Conservation (phyloP, 306 rosid genomes). For the Sesbania bispinosa region DNA sequence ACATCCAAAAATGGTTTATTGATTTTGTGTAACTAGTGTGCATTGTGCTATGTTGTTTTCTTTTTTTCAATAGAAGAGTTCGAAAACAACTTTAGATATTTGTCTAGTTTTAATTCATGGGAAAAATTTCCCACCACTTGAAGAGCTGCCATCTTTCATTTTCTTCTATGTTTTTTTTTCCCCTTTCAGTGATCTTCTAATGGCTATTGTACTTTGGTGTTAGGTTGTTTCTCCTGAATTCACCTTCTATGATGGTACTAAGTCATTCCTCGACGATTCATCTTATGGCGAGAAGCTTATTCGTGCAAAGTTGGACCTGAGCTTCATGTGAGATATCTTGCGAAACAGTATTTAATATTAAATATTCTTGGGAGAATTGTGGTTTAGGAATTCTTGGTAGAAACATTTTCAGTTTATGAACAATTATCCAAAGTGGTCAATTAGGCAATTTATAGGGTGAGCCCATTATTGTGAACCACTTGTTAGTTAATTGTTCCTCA, state of each 20-base stretch:
- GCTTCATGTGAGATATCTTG: slow-evolving; percentile 77
- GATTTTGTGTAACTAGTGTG: background rate
- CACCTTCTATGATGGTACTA: slow-evolving; percentile 94
- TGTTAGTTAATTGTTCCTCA: slow-evolving; percentile 12
- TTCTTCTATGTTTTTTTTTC: background rate
- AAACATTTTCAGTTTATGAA: slow-evolving; percentile 1
- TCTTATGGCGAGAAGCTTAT: slow-evolving; percentile 88
- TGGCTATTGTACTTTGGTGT: slow-evolving; percentile 20
- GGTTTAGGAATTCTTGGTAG: slow-evolving; percentile 12
- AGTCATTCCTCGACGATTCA: slow-evolving; percentile 83
- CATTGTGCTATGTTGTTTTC: slow-evolving; percentile 1
- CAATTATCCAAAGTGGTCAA: background rate
- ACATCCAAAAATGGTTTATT: slow-evolving; percentile 6
- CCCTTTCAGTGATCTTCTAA: background rate
- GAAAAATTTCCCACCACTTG: background rate
- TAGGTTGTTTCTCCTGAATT: slow-evolving; percentile 94
- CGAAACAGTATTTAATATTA: background rate
- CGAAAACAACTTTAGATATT: background rate
- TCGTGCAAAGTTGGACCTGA: slow-evolving; percentile 95
- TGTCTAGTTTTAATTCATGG: background rate
- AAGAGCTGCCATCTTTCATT: slow-evolving; percentile 2
- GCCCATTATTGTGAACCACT: slow-evolving; percentile 8
- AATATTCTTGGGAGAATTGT: background rate
- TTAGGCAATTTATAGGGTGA: too few species aligned
- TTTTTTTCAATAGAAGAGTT: background rate